Conservation (phyloP, 306 rosid genomes). For the Cucumis melo region DNA sequence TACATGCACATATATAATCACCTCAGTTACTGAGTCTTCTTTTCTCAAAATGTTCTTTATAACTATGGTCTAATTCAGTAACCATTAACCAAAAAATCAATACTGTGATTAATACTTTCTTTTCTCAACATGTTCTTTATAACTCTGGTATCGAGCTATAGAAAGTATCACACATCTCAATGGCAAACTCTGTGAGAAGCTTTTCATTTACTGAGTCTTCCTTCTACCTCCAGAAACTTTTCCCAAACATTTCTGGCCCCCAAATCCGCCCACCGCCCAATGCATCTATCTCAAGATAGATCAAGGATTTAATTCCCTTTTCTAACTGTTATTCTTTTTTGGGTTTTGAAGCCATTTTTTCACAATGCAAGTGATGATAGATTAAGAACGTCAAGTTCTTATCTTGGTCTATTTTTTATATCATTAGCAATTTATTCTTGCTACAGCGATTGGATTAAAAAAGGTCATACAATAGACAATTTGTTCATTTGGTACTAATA, state of each 20-base stretch:
- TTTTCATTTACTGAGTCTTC: not conserved
- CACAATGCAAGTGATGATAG: not conserved
- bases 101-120: no score
- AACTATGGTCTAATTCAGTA: not conserved
- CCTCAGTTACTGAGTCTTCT: no score
- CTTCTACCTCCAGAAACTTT: no score
- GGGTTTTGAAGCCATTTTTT: not conserved
- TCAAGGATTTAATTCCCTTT: not conserved
- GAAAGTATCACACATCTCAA: not conserved
- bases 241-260: no score
- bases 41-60: no score
- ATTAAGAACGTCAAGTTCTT: no score
- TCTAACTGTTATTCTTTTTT: not conserved
- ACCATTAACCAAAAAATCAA: not conserved
- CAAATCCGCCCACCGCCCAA: no score
- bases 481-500: no score
- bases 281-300: not conserved
- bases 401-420: no score
- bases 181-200: not conserved
- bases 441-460: no score
- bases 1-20: not conserved
- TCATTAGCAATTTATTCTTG: no score
- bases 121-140: not conserved
- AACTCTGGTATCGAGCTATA: not conserved
- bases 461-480: no score